Conservation (phyloP, 768 basidiomycete species). For the Dioszegia crocea region DNA sequence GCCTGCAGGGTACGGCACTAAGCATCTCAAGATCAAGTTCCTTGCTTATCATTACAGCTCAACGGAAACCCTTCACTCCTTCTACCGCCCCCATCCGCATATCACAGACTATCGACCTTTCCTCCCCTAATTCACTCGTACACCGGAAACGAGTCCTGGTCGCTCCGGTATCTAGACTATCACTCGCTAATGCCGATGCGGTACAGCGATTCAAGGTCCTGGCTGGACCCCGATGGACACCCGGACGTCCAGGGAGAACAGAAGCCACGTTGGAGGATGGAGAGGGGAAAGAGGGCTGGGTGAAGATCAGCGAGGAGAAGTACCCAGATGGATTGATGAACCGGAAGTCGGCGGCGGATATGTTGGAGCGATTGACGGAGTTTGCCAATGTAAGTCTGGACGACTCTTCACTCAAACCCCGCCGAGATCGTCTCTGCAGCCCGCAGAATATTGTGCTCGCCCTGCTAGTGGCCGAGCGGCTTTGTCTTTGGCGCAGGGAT, state of each 20-base stretch:
- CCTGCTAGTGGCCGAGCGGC: too few relatives aligned
- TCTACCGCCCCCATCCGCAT: constrained; percentile 52
- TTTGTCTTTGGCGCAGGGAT: too few relatives aligned
- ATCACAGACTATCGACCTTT: constrained; percentile 61
- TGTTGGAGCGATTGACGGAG: constrained; percentile 68
- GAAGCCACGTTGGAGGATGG: constrained; percentile 15
- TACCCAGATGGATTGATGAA: constrained; percentile 80
- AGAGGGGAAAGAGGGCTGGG: constrained; percentile 61
- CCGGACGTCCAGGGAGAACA: constrained; percentile 45
- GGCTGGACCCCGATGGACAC: constrained; percentile 82
- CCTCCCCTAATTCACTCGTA: constrained; percentile 72
- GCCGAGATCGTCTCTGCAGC: too few relatives aligned
- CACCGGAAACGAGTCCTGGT: constrained; percentile 67
- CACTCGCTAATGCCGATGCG: constrained; percentile 62
- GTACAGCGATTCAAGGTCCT: constrained; percentile 81
- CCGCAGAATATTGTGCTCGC: too few relatives aligned
- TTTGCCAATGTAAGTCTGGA: constrained; percentile 72
- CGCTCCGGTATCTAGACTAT: constrained; percentile 68
- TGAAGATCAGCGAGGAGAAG: constrained; percentile 87
- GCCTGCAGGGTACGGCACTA: constrained; percentile 65
- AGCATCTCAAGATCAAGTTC: background rate
- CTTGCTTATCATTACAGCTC: constrained; percentile 56
- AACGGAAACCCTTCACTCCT: constrained; percentile 77
- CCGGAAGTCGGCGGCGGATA: constrained; percentile 88
- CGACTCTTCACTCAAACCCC: too few relatives aligned